These are phyloP conservation scores for Nematocida sp. DNA, from an alignment of 371 early-diverging fungal species.

Conservation along the genomic window DNA sequence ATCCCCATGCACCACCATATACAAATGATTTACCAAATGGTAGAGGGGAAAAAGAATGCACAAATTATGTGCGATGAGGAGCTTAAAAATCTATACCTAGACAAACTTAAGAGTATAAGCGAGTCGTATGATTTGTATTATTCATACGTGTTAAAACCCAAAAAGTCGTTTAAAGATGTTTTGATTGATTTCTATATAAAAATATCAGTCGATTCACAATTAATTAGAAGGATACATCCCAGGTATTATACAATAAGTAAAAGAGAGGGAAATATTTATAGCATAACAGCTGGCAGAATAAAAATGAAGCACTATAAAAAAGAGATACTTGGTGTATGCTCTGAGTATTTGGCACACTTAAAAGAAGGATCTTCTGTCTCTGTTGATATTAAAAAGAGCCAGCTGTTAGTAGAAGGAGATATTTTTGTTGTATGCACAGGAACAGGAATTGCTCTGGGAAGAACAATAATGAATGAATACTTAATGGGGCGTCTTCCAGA, in stretches of 20 bases:
- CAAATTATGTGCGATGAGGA: background rate
- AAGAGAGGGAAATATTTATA: constrained; percentile 44
- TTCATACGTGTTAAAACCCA: constrained; percentile 54
- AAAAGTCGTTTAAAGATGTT: constrained; percentile 62
- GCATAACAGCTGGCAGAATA: constrained; percentile 49
- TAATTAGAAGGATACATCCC: constrained; percentile 57
- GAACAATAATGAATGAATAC: constrained; percentile 56
- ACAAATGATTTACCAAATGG: constrained; percentile 1
- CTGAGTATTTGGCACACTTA: constrained; percentile 62
- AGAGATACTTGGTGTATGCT: constrained; percentile 63
- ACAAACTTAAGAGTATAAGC: constrained; percentile 60
- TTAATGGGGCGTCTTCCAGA: constrained; percentile 31
- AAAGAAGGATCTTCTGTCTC: constrained; percentile 7
- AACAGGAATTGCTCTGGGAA: constrained; percentile 66
- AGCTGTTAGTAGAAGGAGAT: constrained; percentile 58
- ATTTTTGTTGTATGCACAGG: constrained; percentile 68
- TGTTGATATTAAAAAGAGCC: constrained; percentile 55
- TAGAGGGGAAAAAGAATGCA: background rate
- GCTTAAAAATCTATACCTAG: constrained; percentile 1
- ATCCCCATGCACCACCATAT: constrained; percentile 60
- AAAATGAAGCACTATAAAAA: constrained; percentile 27
- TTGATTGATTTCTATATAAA: constrained; percentile 52
- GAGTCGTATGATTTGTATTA: constrained; percentile 67
- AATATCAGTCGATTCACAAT: constrained; percentile 22
- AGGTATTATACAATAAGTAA: constrained; percentile 68